Evolutionary conservation across 768 basidiomycete species (phyloP), one percentile per base, ranked within the genome.

Genomic region (Lactarius deliciosus): DNA sequence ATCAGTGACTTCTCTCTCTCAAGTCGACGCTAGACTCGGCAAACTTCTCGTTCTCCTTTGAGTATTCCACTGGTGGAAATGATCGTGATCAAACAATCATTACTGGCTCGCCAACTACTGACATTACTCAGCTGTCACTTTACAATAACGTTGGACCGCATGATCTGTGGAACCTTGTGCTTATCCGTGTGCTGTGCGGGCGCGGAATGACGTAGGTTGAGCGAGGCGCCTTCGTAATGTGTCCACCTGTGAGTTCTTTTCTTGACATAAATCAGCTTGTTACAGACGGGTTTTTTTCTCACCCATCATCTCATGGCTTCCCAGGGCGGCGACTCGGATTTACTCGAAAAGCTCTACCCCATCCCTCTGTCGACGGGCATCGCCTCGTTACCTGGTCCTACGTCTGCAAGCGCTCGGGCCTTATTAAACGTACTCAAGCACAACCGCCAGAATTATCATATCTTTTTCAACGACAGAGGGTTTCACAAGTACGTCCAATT

Each of bases 401-500:
- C 61, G 3, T 22, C 40, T 9, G 58, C 40, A 15, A 64, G 66
- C 16, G 54, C 62, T 56, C 50, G 22, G 9, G 58, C 58, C n/a
- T 58, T 68, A 20, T 13, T 68, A n/a, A 25, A 16, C 15, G 53
- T 41, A 20, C 75, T 87, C 64, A 79, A 79, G 45, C 81, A 83
- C 22, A 85, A 86, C 70, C 81, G 84, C 66, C 78, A 80, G 45
- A 79, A 78, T n/a, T 80, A 80, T 76, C 85, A 87, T 71, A 75
- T 82, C 18, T 87, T 83, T 72, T 84, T 86, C 74, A 82, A 85
- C 64, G 70, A 74, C 41, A 73, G 68, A 34, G 72, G 74, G 1
- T 75, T 76, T 68, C 76, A 76, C 70, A 76, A 75, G 74, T 77
- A 71, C 53, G 75, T 70, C 2, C 41, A 40, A 40, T 55, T 40